phyloP scores from a whole-genome alignment of 768 basidiomycete species.

The Calocybe indica region DNA sequence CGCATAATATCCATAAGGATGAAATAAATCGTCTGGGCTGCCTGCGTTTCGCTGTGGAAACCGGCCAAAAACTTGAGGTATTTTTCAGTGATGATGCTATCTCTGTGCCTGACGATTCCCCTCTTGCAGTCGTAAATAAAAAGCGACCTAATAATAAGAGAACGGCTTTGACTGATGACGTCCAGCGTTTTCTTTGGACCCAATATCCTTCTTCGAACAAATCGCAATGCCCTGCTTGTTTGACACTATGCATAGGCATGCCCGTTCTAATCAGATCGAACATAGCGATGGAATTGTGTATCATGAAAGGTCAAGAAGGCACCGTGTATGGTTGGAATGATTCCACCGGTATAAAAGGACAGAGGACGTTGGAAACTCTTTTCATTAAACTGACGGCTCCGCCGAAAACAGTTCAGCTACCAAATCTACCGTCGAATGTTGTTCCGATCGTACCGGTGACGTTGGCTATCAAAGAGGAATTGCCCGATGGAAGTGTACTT shows the following conservation, averaged over 20 bases:
- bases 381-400: conserved; percentile 10
- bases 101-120: background rate
- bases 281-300: conserved; percentile 25
- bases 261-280: conserved; percentile 28
- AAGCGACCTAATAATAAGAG: background rate
- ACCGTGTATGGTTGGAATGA: conserved; percentile 22
- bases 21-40: conserved; percentile 26
- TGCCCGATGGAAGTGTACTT: conserved; percentile 8
- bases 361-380: conserved; percentile 10
- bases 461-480: background rate
- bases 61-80: conserved; percentile 12
- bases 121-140: no score
- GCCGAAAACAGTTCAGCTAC: conserved; percentile 4
- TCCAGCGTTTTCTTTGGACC: background rate
- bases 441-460: conserved; percentile 8
- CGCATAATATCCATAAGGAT: conserved; percentile 29
- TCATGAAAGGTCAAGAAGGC: conserved; percentile 29
- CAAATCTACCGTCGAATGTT: conserved; percentile 11
- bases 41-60: conserved; percentile 26
- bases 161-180: background rate
- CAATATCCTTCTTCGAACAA: background rate
- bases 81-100: conserved; percentile 20
- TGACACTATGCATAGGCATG: conserved; percentile 23
- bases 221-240: conserved; percentile 12
- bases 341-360: conserved; percentile 8